Base-by-base conservation (phyloP, 2,329 filamentous ascomycete species). In the Herpotrichia juniperi region DNA sequence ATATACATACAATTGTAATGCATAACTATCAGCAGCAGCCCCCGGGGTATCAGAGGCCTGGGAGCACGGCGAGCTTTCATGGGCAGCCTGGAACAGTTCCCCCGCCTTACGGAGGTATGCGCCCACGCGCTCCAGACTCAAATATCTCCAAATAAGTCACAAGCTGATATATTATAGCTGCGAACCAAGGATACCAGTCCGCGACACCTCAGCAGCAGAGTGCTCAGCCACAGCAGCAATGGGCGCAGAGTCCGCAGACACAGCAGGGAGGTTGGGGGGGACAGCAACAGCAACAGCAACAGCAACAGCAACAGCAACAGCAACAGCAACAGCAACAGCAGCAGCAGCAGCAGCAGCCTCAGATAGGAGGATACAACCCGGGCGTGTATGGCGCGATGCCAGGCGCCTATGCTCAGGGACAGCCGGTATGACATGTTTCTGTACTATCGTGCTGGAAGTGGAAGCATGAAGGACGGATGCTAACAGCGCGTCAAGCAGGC, bases 311-410 rank as follows among this genome's bases (percentile, higher is more conserved):
- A 19, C 46, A 40, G 48, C 22, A 28, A 39, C 48, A 47, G 24
- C 21, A 30, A 10, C 51, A 46, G 22, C 49, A 56, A 54, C 53
- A 37, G 34, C 42, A 21, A 24, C 48, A 31, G 46, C 40, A 32
- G 46, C 56, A 45, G 19, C 59, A 34, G 26, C 37, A 28, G 45
- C 40, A 28, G 40, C 54, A 66, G 34, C 64, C 62, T 44, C 52
- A 48, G 25, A 53, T 53, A 1, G 57, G 59, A 39, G 66, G 63
- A 17, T 68, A 73, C 57, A 67, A 71, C 30, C 68, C 68, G n/a
- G 61, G 62, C 4, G 59, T 57, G n/a, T 73, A 71, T 61, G 67
- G 69, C 10, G 62, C 57, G 14, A 68, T 71, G 64, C 59, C 67
- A 22, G 67, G 68, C 10, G 60, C 49, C 11, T 61, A 65, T 46